Evolutionary conservation across 768 basidiomycete genomes (phyloP).

Genomic region (Lactarius trivialis): DNA sequence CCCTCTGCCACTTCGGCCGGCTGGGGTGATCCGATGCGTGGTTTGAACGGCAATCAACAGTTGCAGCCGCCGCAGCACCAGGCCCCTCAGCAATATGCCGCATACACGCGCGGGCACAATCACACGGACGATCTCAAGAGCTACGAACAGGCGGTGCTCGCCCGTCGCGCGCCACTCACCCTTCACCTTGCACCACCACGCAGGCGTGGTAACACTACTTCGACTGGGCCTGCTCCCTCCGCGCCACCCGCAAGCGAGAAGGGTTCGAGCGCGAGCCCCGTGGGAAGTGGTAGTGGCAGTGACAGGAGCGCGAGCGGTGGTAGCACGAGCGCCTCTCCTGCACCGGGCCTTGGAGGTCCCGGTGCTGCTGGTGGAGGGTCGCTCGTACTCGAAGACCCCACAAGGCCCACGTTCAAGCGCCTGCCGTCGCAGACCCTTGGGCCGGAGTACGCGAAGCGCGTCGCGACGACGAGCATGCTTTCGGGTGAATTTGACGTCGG

Average conservation of each 20-base stretch:
- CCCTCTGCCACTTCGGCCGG: constrained; percentile 36
- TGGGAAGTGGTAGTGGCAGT: constrained; percentile 22
- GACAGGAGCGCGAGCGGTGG: constrained; percentile 3
- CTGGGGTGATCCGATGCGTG: constrained; percentile 17
- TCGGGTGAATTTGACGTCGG: constrained; percentile 4
- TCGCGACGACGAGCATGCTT: constrained; percentile 6
- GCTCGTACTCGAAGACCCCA: constrained; percentile 26
- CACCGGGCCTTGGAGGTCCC: too few relatives aligned
- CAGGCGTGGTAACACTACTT: constrained; percentile 24
- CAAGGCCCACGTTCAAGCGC: constrained; percentile 65
- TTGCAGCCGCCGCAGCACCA: neutral
- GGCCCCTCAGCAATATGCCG: neutral
- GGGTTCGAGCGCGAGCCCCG: constrained; percentile 19
- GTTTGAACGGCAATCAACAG: constrained; percentile 1
- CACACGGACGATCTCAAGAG: constrained; percentile 56
- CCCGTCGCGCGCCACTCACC: constrained; percentile 54
- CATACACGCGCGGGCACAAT: constrained; percentile 28
- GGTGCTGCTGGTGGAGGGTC: constrained; percentile 24
- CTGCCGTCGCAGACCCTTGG: constrained; percentile 68
- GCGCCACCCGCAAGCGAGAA: neutral
- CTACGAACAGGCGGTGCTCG: constrained; percentile 72
- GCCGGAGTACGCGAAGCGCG: constrained; percentile 48
- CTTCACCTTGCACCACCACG: constrained; percentile 50
- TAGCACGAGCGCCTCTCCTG: constrained; percentile 16
- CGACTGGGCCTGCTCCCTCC: neutral